A percentile compares a stretch with the other conserved stretches of the same genome.
Evolutionary conservation across 2,329 filamentous ascomycete genomes (phyloP).

Genomic region (Trichoderma pleuroti): DNA sequence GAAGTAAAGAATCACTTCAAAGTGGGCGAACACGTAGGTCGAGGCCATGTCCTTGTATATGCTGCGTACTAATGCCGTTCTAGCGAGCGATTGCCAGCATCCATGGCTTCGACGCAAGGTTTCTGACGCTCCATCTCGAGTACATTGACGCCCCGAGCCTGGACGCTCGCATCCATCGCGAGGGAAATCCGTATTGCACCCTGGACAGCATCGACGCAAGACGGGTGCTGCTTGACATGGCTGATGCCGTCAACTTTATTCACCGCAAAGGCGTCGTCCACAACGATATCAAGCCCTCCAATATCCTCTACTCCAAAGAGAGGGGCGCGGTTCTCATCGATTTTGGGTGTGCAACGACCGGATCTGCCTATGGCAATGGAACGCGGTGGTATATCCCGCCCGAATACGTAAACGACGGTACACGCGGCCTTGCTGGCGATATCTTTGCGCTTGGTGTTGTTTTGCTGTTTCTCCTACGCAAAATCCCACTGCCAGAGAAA

Average conservation of each 20-base stretch:
- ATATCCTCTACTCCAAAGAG: constrained; percentile 19
- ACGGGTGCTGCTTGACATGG: constrained; percentile 20
- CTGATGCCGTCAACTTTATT: constrained; percentile 22
- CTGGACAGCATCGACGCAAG: neutral
- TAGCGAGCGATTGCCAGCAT: neutral
- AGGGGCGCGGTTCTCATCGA: constrained; percentile 18
- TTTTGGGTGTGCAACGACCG: neutral
- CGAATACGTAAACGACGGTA: neutral
- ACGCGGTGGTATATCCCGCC: neutral
- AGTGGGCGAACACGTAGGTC: neutral
- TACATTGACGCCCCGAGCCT: neutral
- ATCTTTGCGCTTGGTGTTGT: neutral
- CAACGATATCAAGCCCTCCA: constrained; percentile 23
- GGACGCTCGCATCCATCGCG: neutral
- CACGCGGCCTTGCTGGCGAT: neutral
- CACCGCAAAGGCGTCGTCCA: constrained; percentile 11
- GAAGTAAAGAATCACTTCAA: neutral
- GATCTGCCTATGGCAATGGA: neutral
- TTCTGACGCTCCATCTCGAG: neutral
- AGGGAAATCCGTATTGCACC: neutral
- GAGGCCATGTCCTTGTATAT: neutral
- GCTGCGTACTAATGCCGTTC: neutral
- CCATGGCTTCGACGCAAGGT: neutral
- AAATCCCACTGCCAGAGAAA: neutral
- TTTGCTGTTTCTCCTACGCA: neutral